A percentile compares a stretch with the other conserved stretches of the same genome.
Conservation (phyloP, 2,329 filamentous ascomycete genomes). For the Pezicula rhizophila region DNA sequence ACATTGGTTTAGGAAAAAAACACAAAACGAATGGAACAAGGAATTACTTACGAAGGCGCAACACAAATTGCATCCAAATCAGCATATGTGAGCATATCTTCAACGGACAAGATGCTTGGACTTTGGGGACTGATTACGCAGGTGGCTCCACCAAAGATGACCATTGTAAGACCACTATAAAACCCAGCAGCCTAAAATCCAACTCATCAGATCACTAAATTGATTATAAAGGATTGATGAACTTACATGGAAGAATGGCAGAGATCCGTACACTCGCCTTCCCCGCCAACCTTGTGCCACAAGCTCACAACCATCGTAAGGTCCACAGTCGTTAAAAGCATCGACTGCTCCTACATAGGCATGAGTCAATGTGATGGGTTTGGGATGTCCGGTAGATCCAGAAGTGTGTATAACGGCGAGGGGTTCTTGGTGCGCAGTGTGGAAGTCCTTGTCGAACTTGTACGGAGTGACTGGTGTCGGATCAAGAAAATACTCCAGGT, state of each 20-base stretch:
- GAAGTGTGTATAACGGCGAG: constrained; percentile 35
- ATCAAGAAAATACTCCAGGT: constrained; percentile 23
- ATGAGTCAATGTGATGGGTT: constrained; percentile 32
- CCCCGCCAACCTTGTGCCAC: background rate
- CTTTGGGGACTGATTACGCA: background rate
- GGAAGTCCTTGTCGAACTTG: constrained; percentile 26
- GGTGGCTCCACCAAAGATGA: background rate
- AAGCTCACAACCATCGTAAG: background rate
- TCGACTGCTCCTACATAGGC: constrained; percentile 30
- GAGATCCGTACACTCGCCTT: background rate
- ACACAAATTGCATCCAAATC: background rate
- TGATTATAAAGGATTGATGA: background rate
- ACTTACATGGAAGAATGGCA: background rate
- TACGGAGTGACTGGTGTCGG: constrained; percentile 10
- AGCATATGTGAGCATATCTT: background rate
- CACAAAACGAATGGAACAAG: background rate
- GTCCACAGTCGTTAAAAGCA: constrained; percentile 5
- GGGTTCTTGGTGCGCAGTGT: constrained; percentile 28
- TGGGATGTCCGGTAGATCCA: constrained; percentile 35
- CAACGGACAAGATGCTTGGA: background rate
- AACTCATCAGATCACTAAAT: background rate
- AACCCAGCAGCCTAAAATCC: background rate
- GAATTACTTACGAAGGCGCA: background rate
- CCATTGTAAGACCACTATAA: background rate
- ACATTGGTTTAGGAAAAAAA: background rate